phyloP scores from a whole-genome alignment of 2,329 filamentous ascomycete species.

The Bertia moriformis region DNA sequence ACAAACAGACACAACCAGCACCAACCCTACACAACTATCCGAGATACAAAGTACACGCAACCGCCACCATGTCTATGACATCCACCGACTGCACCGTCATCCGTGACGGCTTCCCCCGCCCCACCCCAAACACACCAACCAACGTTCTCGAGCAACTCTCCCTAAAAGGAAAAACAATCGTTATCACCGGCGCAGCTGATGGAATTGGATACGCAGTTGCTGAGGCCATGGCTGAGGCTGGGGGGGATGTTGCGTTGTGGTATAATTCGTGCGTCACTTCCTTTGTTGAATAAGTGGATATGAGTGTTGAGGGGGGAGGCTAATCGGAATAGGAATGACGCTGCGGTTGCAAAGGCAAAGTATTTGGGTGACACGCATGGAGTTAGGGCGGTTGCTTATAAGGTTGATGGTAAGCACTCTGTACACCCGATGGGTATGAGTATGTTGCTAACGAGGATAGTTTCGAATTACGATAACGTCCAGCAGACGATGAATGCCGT shows the following conservation, averaged over 20 bases:
- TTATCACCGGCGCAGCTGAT: constrained; percentile 28
- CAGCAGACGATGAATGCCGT: constrained; percentile 16
- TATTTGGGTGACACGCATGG: constrained; percentile 15
- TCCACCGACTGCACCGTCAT: constrained; percentile 12
- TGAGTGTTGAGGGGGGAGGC: too few species aligned
- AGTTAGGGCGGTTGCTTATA: constrained; percentile 23
- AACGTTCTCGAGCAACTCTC: constrained; percentile 29
- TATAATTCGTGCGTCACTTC: constrained; percentile 12
- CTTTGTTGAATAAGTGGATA: background rate
- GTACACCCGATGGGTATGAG: background rate
- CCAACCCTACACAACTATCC: too few species aligned
- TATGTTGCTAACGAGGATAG: constrained; percentile 8
- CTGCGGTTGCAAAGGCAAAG: constrained; percentile 18
- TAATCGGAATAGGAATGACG: constrained; percentile 16
- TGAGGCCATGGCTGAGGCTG: constrained; percentile 28
- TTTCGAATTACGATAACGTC: constrained; percentile 22
- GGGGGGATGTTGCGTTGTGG: constrained; percentile 22
- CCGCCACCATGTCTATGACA: constrained; percentile 21
- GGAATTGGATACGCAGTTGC: constrained; percentile 27
- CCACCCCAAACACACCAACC: constrained; percentile 19
- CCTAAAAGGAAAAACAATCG: constrained; percentile 22
- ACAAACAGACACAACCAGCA: too few species aligned
- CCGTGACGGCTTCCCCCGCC: constrained; percentile 19
- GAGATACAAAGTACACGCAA: too few species aligned
- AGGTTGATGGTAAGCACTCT: constrained; percentile 20